Conservation (phyloP, 2,329 filamentous ascomycete species). For the Microcyclospora tardicrescens region DNA sequence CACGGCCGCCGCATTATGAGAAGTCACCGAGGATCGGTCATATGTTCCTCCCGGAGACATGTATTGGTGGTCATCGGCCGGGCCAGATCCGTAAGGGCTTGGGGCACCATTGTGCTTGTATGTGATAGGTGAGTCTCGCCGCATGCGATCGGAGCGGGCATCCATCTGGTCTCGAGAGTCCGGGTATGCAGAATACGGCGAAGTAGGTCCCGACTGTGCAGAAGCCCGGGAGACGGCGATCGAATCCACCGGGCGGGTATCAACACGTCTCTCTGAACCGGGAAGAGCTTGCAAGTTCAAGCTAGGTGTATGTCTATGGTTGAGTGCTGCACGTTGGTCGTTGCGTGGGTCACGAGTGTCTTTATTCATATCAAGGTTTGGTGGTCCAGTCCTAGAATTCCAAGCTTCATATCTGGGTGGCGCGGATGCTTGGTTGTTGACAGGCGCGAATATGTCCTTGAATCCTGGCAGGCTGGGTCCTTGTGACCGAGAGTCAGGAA, state of each 20-base stretch:
- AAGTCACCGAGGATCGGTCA: conserved; percentile 9
- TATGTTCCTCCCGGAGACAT: conserved; percentile 9
- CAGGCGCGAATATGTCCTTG: conserved; percentile 18
- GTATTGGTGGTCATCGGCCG: neutral
- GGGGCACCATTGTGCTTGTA: conserved; percentile 13
- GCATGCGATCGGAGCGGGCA: conserved; percentile 9
- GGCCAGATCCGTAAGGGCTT: conserved; percentile 13
- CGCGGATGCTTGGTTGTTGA: conserved; percentile 4
- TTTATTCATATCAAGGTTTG: conserved; percentile 1
- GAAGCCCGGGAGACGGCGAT: conserved; percentile 14
- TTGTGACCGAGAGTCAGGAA: conserved; percentile 12
- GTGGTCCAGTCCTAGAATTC: conserved; percentile 1
- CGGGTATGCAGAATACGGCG: conserved; percentile 13
- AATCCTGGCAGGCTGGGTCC: conserved; percentile 17
- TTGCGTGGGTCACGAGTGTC: conserved; percentile 3
- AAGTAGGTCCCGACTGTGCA: conserved; percentile 7
- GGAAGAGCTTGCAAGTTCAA: conserved; percentile 9
- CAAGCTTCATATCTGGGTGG: conserved; percentile 7
- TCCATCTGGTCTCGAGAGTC: conserved; percentile 14
- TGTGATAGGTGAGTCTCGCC: conserved; percentile 11
- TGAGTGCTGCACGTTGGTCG: neutral
- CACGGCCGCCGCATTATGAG: conserved; percentile 7
- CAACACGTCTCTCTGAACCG: conserved; percentile 11
- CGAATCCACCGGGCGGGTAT: conserved; percentile 17
- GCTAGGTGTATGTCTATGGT: conserved; percentile 12